phyloP scores from a whole-genome alignment of 2,329 filamentous ascomycete species.

The Colletotrichum caudatum region DNA sequence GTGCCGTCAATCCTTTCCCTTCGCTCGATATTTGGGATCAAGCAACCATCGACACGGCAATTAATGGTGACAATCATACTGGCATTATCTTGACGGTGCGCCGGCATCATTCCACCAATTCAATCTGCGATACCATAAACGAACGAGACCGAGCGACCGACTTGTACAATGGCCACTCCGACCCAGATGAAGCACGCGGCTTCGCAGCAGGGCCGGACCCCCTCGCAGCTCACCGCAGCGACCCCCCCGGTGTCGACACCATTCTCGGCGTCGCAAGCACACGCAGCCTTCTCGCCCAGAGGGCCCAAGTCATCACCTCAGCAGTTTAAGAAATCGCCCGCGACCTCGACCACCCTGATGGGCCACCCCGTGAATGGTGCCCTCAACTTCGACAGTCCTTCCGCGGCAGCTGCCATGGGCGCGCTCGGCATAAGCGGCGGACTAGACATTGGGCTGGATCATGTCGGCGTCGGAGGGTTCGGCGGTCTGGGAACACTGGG shows the following conservation, averaged over 20 bases:
- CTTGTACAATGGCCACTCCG: conserved; percentile 59
- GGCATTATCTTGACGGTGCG: not conserved
- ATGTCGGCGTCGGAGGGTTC: conserved; percentile 60
- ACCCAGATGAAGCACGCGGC: conserved; percentile 64
- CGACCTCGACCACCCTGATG: conserved; percentile 62
- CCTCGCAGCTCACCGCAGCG: conserved; percentile 64
- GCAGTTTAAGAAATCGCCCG: conserved; percentile 73
- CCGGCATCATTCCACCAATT: not conserved
- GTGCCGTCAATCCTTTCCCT: not conserved
- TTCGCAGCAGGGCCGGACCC: conserved; percentile 65
- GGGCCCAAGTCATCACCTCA: conserved; percentile 72
- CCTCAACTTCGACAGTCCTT: conserved; percentile 74
- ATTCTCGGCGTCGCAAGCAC: conserved; percentile 67
- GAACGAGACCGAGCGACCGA: conserved; percentile 7
- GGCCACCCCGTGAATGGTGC: conserved; percentile 59
- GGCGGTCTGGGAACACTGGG: conserved; percentile 56
- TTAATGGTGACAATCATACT: conserved; percentile 12
- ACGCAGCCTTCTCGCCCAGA: conserved; percentile 70
- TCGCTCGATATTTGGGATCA: not conserved
- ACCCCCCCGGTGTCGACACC: conserved; percentile 77
- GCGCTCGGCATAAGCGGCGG: conserved; percentile 62
- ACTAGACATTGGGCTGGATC: conserved; percentile 66
- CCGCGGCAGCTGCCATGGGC: conserved; percentile 71
- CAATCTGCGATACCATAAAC: not conserved
- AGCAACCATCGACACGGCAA: not conserved